A percentile compares a stretch with the other conserved stretches of the same genome.
These are phyloP conservation scores for Penstemon davidsonii DNA, from an alignment of 257 asterid species.

Conservation along the genomic window DNA sequence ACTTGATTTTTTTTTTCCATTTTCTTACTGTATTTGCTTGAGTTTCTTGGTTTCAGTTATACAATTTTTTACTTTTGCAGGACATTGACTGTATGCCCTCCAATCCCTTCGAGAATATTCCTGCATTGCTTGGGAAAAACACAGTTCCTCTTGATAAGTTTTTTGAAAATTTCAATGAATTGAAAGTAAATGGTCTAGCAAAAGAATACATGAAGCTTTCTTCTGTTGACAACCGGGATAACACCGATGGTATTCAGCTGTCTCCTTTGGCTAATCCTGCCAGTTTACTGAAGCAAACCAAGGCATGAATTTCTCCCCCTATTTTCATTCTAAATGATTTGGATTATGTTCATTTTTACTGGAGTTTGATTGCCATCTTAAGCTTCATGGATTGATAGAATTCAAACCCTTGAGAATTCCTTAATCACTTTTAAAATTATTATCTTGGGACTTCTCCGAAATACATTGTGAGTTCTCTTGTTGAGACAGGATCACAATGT, in stretches of 20 bases:
- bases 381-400: constrained; percentile 6
- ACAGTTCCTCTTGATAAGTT: constrained; percentile 51
- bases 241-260: constrained; percentile 45
- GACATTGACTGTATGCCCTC: constrained; percentile 93
- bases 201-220: constrained; percentile 50
- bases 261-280: constrained; percentile 51
- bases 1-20: neutral
- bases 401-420: constrained; percentile 1
- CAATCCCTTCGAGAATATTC: constrained; percentile 71
- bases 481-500: constrained; percentile 11
- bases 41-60: constrained; percentile 4
- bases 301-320: constrained; percentile 47
- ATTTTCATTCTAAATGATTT: constrained; percentile 20
- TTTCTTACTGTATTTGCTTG: neutral
- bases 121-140: constrained; percentile 56
- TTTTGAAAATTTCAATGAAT: constrained; percentile 58
- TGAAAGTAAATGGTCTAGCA: constrained; percentile 49
- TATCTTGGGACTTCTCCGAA: neutral
- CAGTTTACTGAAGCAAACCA: constrained; percentile 51
- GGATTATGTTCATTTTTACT: constrained; percentile 19
- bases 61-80: constrained; percentile 44
- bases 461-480: constrained; percentile 9
- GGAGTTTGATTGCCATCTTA: constrained; percentile 8
- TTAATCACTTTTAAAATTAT: constrained; percentile 4
- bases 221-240: constrained; percentile 49